A percentile compares a stretch with the other conserved stretches of the same genome.
phyloP scores from a whole-genome alignment of 73 alveolate species.

The Paramecium tetraurelia region DNA sequence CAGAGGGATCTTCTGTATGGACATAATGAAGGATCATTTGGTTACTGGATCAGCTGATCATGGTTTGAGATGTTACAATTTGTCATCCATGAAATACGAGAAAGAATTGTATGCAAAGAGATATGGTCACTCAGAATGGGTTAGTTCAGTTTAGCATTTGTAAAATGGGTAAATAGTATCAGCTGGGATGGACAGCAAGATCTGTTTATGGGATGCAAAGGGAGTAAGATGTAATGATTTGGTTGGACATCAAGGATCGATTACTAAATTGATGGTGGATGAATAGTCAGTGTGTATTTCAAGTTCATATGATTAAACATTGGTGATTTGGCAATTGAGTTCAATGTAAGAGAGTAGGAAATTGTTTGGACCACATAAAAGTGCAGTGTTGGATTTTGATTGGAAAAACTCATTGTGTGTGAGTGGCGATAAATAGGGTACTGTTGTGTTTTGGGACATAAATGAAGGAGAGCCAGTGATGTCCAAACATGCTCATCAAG shows the following conservation, averaged over 20 bases:
- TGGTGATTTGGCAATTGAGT: conserved; percentile 82
- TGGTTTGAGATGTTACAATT: conserved; percentile 91
- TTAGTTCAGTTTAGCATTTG: conserved; percentile 84
- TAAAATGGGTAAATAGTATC: conserved; percentile 86
- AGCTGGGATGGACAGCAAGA: conserved; percentile 96
- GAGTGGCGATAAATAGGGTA: conserved; percentile 93
- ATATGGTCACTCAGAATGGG: conserved; percentile 98
- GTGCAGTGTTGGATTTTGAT: conserved; percentile 91
- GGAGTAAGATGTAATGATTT: conserved; percentile 88
- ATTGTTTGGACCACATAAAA: conserved; percentile 90
- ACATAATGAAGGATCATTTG: conserved; percentile 71
- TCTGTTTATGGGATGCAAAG: conserved; percentile 93
- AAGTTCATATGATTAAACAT: conserved; percentile 85
- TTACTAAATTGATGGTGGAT: conserved; percentile 82
- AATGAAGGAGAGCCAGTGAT: conserved; percentile 64
- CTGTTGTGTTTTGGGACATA: conserved; percentile 86
- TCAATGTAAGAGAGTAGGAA: conserved; percentile 67
- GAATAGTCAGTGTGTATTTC: conserved; percentile 71
- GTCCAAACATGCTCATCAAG: conserved; percentile 77
- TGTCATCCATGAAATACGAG: conserved; percentile 51
- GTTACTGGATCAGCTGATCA: conserved; percentile 98
- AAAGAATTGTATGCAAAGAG: conserved; percentile 85
- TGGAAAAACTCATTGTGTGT: conserved; percentile 92
- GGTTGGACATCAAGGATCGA: conserved; percentile 77
- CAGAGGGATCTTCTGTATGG: conserved; percentile 59